A percentile compares a stretch with the other conserved stretches of the same genome.
Evolutionary conservation across 345 rosid genomes (phyloP).

Genomic region (Aurinia saxatilis): DNA sequence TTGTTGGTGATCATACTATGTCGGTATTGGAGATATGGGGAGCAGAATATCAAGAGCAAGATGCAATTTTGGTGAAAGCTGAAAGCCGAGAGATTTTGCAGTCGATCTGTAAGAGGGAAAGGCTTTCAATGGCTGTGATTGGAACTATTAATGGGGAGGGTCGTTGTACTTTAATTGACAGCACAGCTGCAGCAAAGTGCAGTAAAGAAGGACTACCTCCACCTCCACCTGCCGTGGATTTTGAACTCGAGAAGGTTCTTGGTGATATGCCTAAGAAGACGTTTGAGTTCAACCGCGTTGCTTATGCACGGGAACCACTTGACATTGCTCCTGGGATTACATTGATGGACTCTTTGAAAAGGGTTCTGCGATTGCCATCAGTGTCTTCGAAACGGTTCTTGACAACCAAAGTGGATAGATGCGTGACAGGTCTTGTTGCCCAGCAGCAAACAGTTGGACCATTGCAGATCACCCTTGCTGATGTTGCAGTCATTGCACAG

Average conservation of each 20-base stretch:
- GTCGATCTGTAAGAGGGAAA: constrained; percentile 83
- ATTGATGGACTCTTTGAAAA: constrained; percentile 74
- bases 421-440: constrained; percentile 95
- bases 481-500: constrained; percentile 95
- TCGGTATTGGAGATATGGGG: constrained; percentile 97
- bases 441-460: constrained; percentile 99
- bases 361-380: constrained; percentile 79
- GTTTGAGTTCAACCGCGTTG: constrained; percentile 60
- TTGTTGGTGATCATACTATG: constrained; percentile 92
- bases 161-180: constrained; percentile 65
- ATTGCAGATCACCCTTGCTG: constrained; percentile 83
- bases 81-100: constrained; percentile 59
- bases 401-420: constrained; percentile 90
- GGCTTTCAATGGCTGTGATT: constrained; percentile 87
- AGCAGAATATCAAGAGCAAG: constrained; percentile 98
- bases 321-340: constrained; percentile 84
- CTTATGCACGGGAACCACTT: constrained; percentile 53
- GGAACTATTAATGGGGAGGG: constrained; percentile 78
- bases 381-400: constrained; percentile 79
- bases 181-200: constrained; percentile 46
- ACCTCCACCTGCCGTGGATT: constrained; percentile 88
- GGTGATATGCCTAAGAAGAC: constrained; percentile 92
- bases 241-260: constrained; percentile 86
- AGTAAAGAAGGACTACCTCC: constrained; percentile 52
- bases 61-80: constrained; percentile 87